Percentiles rank a stretch among this genome's conserved stretches.
phyloP scores from a whole-genome alignment of 2,329 filamentous ascomycete species.

The Aspergillus sp. region DNA sequence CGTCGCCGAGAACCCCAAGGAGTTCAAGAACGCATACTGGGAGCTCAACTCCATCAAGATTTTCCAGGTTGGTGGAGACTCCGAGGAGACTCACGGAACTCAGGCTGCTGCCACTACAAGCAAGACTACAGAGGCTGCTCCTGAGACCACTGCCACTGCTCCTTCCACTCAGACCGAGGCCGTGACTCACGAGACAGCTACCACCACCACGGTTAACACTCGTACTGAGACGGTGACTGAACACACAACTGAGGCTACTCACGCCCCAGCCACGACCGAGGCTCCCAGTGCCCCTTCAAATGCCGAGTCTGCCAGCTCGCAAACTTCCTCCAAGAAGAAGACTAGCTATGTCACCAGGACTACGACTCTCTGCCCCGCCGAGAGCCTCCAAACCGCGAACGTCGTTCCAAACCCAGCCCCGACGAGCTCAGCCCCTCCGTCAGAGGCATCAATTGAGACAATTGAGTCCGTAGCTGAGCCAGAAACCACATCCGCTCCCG shows the following conservation, averaged over 20 bases:
- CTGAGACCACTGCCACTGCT: not conserved
- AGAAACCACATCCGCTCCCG: not conserved
- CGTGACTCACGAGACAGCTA: not conserved
- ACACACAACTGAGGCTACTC: not conserved
- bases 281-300: not conserved
- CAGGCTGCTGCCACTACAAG: not conserved
- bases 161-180: not conserved
- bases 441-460: not conserved
- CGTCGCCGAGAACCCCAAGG: conserved; percentile 67
- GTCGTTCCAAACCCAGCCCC: not conserved
- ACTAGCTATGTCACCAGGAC: conserved; percentile 9
- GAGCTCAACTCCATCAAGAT: conserved; percentile 70
- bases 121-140: not conserved
- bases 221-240: not conserved
- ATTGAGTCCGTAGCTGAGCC: not conserved
- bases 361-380: conserved; percentile 3
- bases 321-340: conserved; percentile 3
- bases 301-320: not conserved
- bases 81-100: conserved; percentile 1
- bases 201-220: not conserved
- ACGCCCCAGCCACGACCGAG: not conserved
- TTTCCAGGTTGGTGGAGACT: conserved; percentile 42
- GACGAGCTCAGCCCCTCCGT: not conserved
- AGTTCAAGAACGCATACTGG: conserved; percentile 76
- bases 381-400: not conserved